Conservation (phyloP, 805 yeast genomes). For the Ogataea salicorniae region DNA sequence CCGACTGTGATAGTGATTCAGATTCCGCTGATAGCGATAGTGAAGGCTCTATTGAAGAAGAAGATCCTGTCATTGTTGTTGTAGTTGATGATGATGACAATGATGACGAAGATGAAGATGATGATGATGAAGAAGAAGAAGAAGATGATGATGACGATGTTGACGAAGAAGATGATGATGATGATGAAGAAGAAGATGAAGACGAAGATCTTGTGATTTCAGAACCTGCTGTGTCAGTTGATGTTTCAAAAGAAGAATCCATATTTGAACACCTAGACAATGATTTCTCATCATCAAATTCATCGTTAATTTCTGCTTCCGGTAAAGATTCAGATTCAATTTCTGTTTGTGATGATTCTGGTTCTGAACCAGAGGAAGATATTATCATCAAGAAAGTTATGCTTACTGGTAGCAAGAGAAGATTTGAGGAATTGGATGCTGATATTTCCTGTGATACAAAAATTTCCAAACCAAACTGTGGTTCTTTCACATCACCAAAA, state of each 20-base stretch:
- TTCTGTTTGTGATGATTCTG: neutral
- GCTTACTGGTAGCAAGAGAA: too few relatives aligned
- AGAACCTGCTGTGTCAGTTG: neutral
- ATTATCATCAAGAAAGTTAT: neutral
- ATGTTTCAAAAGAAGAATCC: too few relatives aligned
- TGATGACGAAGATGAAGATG: neutral
- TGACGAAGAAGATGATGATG: neutral
- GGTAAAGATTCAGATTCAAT: neutral
- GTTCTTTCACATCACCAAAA: too few relatives aligned
- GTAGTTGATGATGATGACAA: neutral
- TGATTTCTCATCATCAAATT: neutral
- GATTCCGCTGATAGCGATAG: neutral
- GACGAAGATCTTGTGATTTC: neutral
- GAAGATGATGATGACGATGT: slow-evolving; percentile 1
- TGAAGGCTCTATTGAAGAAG: neutral
- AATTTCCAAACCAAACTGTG: too few relatives aligned
- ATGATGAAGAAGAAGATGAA: neutral
- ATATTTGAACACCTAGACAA: too few relatives aligned
- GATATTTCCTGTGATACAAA: too few relatives aligned
- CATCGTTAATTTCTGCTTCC: neutral
- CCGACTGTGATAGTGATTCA: neutral
- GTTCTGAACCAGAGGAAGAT: slow-evolving; percentile 13
- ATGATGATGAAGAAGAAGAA: neutral
- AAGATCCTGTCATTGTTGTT: neutral
- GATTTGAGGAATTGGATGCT: too few relatives aligned